Evolutionary conservation across 257 asterid genomes (phyloP), one percentile per base, ranked within the genome.

Genomic region (Scutellaria barbata): DNA sequence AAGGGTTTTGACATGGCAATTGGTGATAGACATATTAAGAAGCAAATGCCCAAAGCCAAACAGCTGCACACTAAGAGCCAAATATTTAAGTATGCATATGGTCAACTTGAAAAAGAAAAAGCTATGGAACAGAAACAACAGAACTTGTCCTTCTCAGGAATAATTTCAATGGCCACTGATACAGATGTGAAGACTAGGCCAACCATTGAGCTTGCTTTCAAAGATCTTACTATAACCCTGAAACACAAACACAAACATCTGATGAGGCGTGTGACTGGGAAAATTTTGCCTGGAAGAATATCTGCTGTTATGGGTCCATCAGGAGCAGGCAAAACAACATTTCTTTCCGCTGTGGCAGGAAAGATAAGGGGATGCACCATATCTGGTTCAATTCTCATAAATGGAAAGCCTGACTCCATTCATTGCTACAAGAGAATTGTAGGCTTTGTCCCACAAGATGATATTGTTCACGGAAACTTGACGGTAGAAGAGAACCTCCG

Each of bases 301-400:
- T 82, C 98, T 42, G 97, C 98, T 41, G 96, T 92, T 79, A 90
- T 92, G 98, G 98, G 98, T 47, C 98, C 98, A 68, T 92, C 98
- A 14, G 98, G 98, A 58, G 98, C 98, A 5, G 98, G 98, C 66
- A 92, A 92, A 78, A 92, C 98, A 41, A 90, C 98, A 2, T 92
- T 92, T 85, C 97, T 92, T 77, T 87, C 96, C 70, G 96, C 98
- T 8, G 95, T 92, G 60, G 77, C 87, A 43, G 97, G 98, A 43
- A 92, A 87, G 74, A 80, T 85, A 68, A 82, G 83, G 56, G 96
- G 92, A 62, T 90, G 97, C 81, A 53, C 74, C 41, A 74, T 92
- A 71, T 47, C 90, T 54, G 98, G 98, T 74, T 79, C 85, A 63
- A 83, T 92, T 83, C 96, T 90, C 68, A 80, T 92, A 76, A 92